Evolutionary conservation across 2,329 filamentous ascomycete species (phyloP).

Genomic region (Pseudocercospora ulei): DNA sequence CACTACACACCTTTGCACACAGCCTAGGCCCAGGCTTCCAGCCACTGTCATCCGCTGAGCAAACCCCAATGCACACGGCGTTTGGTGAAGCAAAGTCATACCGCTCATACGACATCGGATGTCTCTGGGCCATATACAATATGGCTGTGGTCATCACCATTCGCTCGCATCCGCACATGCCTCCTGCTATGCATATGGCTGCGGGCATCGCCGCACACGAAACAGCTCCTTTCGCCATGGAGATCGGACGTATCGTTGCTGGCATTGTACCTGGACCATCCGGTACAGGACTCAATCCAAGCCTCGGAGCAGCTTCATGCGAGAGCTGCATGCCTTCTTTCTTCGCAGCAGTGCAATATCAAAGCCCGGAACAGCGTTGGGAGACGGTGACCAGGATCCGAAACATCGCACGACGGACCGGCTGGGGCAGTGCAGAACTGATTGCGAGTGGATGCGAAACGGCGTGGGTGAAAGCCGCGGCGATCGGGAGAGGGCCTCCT

Average conservation of each 20-base stretch:
- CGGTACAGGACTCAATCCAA: constrained; percentile 57
- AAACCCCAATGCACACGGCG: constrained; percentile 54
- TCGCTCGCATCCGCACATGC: constrained; percentile 78
- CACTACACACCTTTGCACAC: constrained; percentile 57
- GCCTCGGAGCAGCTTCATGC: constrained; percentile 69
- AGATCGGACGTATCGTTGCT: constrained; percentile 70
- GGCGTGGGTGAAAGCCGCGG: constrained; percentile 66
- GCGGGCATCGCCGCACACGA: constrained; percentile 65
- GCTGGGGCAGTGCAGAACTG: constrained; percentile 73
- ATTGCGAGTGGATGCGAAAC: constrained; percentile 79
- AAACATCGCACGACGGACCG: constrained; percentile 68
- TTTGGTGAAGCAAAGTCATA: constrained; percentile 78
- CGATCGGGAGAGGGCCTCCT: constrained; percentile 63
- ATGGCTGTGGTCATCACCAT: constrained; percentile 75
- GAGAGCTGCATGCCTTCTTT: constrained; percentile 77
- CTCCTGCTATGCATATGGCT: constrained; percentile 78
- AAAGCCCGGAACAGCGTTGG: constrained; percentile 58
- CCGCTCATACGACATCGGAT: constrained; percentile 74
- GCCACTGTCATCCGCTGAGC: constrained; percentile 60
- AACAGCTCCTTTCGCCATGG: constrained; percentile 60
- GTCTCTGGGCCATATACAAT: constrained; percentile 79
- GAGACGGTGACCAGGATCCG: constrained; percentile 68
- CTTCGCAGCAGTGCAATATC: constrained; percentile 74
- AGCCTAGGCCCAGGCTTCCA: constrained; percentile 63
- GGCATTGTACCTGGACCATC: constrained; percentile 49